A percentile compares a stretch with the other conserved stretches of the same genome.
Evolutionary conservation across 371 early-diverging fungal species (phyloP).

Genomic region (Haplosporangium sp.): DNA sequence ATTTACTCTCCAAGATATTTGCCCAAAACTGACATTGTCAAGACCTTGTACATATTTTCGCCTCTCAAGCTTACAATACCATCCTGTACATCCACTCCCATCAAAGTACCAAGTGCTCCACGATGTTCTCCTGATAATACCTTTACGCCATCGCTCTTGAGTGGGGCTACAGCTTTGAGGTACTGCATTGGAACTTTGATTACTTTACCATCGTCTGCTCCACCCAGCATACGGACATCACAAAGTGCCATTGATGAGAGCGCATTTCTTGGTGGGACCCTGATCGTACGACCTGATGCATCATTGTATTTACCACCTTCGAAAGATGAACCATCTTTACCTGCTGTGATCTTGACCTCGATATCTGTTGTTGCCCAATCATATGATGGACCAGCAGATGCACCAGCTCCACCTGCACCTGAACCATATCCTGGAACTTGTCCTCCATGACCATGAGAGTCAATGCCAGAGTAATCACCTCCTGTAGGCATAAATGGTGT

Average conservation of each 20-base stretch:
- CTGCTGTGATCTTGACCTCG: conserved; percentile 58
- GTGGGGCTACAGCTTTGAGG: conserved; percentile 78
- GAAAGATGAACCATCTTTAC: conserved; percentile 35
- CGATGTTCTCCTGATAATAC: conserved; percentile 78
- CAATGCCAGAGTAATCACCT: conserved; percentile 62
- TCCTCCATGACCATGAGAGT: conserved; percentile 28
- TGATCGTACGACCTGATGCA: conserved; percentile 59
- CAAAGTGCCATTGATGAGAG: conserved; percentile 63
- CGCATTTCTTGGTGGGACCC: conserved; percentile 62
- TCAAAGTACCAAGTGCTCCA: conserved; percentile 81
- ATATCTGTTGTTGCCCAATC: conserved; percentile 79
- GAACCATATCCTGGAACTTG: conserved; percentile 43
- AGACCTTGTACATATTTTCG: conserved; percentile 71
- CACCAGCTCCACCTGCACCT: conserved; percentile 20
- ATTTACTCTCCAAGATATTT: conserved; percentile 61
- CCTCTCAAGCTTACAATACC: conserved; percentile 82
- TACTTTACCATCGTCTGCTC: conserved; percentile 54
- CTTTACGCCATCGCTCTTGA: conserved; percentile 83
- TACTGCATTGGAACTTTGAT: conserved; percentile 58
- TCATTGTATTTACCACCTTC: conserved; percentile 48
- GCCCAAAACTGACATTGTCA: conserved; percentile 71
- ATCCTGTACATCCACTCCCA: conserved; percentile 85
- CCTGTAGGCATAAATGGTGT: conserved; percentile 76
- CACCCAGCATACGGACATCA: conserved; percentile 54
- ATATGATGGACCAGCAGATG: conserved; percentile 38